Percentiles rank a stretch among this genome's conserved stretches.
phyloP scores from a whole-genome alignment of 2,329 filamentous ascomycete species.

The Alternaria viburni region DNA sequence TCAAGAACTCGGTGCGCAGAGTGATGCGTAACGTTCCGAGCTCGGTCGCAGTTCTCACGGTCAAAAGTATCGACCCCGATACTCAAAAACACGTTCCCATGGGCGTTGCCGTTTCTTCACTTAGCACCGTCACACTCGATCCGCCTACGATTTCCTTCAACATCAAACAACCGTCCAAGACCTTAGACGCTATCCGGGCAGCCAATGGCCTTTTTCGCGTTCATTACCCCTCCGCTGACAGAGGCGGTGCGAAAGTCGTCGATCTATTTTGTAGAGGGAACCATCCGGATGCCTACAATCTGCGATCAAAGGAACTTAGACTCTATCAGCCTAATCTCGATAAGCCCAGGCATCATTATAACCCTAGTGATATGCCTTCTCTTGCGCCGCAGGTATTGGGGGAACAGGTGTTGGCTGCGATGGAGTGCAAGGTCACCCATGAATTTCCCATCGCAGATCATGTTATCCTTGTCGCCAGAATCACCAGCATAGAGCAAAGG shows the following conservation, averaged over 20 bases:
- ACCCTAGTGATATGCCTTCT: constrained; percentile 3
- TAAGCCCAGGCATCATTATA: constrained; percentile 8
- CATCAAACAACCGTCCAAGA: constrained; percentile 62
- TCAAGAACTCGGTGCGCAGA: constrained; percentile 26
- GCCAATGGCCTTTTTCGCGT: constrained; percentile 54
- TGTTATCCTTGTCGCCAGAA: constrained; percentile 54
- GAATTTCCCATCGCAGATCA: constrained; percentile 55
- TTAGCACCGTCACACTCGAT: constrained; percentile 63
- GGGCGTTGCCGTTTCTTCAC: constrained; percentile 65
- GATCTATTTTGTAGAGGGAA: constrained; percentile 42
- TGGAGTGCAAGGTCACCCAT: constrained; percentile 45
- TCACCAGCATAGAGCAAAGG: constrained; percentile 28
- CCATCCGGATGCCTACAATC: constrained; percentile 25
- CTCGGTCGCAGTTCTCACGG: constrained; percentile 63
- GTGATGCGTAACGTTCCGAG: constrained; percentile 63
- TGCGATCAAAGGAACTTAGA: constrained; percentile 15
- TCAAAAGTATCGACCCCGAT: constrained; percentile 23
- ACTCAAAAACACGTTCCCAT: constrained; percentile 25
- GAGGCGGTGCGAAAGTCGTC: constrained; percentile 36
- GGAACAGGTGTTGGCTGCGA: constrained; percentile 28
- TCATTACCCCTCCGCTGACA: constrained; percentile 54
- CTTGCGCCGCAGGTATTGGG: constrained; percentile 24
- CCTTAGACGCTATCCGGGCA: constrained; percentile 60
- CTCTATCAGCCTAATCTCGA: constrained; percentile 13
- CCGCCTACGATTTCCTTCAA: constrained; percentile 70